These are phyloP conservation scores for Blastocrithidia nonstop DNA, from an alignment of 208 protist genomes.

Conservation along the genomic window DNA sequence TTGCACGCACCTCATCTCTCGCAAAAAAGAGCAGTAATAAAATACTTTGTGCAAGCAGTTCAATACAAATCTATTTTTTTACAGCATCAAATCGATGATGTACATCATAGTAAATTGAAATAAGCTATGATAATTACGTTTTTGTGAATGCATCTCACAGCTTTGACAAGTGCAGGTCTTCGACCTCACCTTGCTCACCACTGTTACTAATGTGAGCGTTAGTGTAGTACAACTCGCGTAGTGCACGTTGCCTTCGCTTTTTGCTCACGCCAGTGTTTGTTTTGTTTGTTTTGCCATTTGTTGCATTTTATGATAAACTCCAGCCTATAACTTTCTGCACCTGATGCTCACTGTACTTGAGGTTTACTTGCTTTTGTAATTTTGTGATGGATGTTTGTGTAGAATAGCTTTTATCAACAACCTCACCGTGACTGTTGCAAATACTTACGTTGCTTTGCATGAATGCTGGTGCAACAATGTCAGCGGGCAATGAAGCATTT, in stretches of 20 bases:
- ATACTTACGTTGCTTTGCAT: too few relatives aligned
- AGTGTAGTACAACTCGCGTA: constrained; percentile 1
- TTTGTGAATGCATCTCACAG: constrained; percentile 50
- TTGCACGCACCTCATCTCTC: constrained; percentile 59
- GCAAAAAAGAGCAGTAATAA: constrained; percentile 68
- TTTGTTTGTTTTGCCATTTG: too few relatives aligned
- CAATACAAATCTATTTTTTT: constrained; percentile 14
- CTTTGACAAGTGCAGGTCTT: constrained; percentile 47
- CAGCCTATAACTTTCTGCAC: too few relatives aligned
- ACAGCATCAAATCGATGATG: constrained; percentile 7
- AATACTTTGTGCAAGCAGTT: constrained; percentile 31
- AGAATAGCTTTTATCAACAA: too few relatives aligned
- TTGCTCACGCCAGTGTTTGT: too few relatives aligned
- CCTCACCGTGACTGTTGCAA: too few relatives aligned
- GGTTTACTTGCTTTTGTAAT: too few relatives aligned
- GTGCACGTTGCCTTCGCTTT: neutral
- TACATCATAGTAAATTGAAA: constrained; percentile 23
- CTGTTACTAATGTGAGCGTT: constrained; percentile 8
- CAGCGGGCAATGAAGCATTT: too few relatives aligned
- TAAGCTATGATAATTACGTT: constrained; percentile 10
- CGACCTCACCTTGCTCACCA: constrained; percentile 19
- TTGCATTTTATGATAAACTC: too few relatives aligned
- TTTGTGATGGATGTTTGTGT: too few relatives aligned
- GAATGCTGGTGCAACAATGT: too few relatives aligned
- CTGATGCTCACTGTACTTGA: too few relatives aligned